phyloP scores from a whole-genome alignment of 139 green algal genomes.

The Monoraphidium neglectum region DNA sequence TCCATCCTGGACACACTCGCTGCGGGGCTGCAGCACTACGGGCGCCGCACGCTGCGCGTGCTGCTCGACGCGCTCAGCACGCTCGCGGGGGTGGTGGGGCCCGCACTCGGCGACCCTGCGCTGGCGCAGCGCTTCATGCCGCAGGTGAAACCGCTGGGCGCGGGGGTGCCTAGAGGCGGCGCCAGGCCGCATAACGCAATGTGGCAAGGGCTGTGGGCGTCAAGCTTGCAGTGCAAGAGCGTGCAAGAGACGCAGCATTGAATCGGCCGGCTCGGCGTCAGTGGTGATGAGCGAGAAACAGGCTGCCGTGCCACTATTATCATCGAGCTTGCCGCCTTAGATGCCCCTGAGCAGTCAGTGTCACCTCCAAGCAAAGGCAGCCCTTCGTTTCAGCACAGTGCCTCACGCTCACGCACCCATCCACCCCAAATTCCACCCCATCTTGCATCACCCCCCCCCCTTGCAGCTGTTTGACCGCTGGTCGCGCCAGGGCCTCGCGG shows the following conservation, averaged over 20 bases:
- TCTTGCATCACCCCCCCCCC: no score
- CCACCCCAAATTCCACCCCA: neutral
- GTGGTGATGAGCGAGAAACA: no score
- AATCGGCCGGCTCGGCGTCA: no score
- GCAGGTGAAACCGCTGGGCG: constrained; percentile 29
- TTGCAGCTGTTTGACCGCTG: constrained; percentile 16
- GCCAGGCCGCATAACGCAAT: neutral
- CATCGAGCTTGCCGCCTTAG: no score
- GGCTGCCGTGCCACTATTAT: no score
- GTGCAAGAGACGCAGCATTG: no score
- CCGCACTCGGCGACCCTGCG: constrained; percentile 32
- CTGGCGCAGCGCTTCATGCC: constrained; percentile 43
- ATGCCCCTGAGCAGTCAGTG: no score
- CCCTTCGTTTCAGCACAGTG: neutral
- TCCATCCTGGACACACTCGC: constrained; percentile 62
- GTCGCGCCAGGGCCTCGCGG: constrained; percentile 1
- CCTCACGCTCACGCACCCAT: neutral
- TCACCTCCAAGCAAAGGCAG: neutral
- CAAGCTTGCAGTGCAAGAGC: neutral
- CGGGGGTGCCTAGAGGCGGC: neutral
- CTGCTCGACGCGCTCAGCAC: constrained; percentile 88
- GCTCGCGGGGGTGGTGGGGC: constrained; percentile 42
- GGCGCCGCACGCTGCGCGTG: constrained; percentile 74
- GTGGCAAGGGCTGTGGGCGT: neutral
- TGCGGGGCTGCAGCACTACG: constrained; percentile 57